Base-by-base conservation (phyloP, 176 grass and related monocot genomes). In the Rhynchospora breviuscula region DNA sequence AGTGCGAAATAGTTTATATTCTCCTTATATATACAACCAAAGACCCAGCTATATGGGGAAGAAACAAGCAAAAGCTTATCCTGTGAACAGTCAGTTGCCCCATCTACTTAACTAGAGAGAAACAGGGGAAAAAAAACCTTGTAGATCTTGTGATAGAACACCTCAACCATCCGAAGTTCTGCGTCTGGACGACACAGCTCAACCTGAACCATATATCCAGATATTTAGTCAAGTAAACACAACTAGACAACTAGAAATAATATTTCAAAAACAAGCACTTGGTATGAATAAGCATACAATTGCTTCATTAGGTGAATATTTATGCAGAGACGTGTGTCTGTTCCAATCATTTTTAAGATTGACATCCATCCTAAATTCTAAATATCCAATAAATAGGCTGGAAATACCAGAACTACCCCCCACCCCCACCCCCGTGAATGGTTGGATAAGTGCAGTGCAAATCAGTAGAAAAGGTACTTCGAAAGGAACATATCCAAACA, bases 61-160 rank as follows among this genome's bases (percentile, higher is more conserved):
- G 48, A 46, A 21, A 72, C 10, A 67, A 21, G 3, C 68, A 72
- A 72, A 21, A 17, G 35, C 44, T 72, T 45, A 49, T 72, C n/a
- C 68, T 10, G 21, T 14, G 11, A 18, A 52, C 48, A 17, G 33
- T 68, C 35, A 68, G 33, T 76, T 51, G 46, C 10, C 22, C 48
- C 47, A 53, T 10, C 11, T 29, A 53, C 72, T 15, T 8, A 54
- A 76, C 10, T 2, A 67, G 18, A 19, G 71, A 85, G 40, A 88
- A n/a, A 63, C 26, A 29, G 72, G 13, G 62, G 60, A 79, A 73
- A 18, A 79, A 79, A 48, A 84, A 97, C 94, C 92, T 94, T 97
- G 65, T 97, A 97, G 56, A 97, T 97, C 84, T 97, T 94, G 87
- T 94, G 94, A 88, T 92, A 97, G 56, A 97, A 94, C 26, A 97